Evolutionary conservation across 108 stramenopile species (phyloP), one percentile per base, ranked within the genome.

Genomic region (Cyclotella sp.): DNA sequence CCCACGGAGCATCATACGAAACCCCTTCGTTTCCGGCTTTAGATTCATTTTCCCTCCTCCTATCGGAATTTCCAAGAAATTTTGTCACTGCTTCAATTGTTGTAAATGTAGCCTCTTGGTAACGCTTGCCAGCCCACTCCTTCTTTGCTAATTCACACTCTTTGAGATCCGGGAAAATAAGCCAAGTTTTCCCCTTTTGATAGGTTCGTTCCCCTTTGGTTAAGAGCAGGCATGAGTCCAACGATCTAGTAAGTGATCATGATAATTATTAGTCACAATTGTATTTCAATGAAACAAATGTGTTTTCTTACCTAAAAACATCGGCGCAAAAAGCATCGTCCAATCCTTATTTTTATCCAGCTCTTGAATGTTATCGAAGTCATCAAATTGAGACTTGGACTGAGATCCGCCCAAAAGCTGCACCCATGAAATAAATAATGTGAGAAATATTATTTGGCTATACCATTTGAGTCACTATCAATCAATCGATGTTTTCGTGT

Each of bases 301-400:
- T 5, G 47, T n/a, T 41, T 55, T 9, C 8, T 84, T 70, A 21
- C 80, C 74, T 34, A 75, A 51, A 24, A 94, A 78, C 13, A 59
- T 63, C 9, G 89, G 87, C 0, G 86, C 72, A 62, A 84, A 73
- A 51, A 85, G 78, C 54, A 92, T 86, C 59, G 88, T 85, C 90
- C 89, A 96, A 73, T 92, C 93, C 45, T 83, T 88, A 75, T 96
- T 96, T 65, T 78, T 65, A 71, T 95, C 81, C 43, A 95, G 66
- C 78, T 93, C 92, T 70, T 90, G 88, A 14, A 95, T 81, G 73
- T 96, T 96, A 73, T 93, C 93, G 87, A 93, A 93, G 70, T 96
- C 95, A 68, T 96, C 95, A 79, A 96, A 96, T 67, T 88, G 88
- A 11, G 82, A 81, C 63, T 96, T 96, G 30, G 71, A 68, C 49